Base-by-base conservation (phyloP, 2,329 filamentous ascomycete species). In the Elsinoe australis region DNA sequence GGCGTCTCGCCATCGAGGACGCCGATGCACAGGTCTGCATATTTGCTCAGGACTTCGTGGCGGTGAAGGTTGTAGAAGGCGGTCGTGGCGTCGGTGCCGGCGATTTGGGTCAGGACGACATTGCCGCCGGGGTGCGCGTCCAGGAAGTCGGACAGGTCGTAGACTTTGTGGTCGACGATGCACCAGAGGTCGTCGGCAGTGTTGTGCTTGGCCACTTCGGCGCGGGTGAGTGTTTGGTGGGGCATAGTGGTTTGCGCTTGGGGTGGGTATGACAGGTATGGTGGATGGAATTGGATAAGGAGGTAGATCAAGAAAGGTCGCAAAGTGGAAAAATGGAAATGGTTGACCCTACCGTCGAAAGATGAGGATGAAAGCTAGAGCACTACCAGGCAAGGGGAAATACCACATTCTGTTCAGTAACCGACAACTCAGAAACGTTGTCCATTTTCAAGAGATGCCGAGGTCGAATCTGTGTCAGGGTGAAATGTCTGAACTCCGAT, bases 1-100 rank as follows among this genome's bases (percentile, higher is more conserved):
- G 86, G 75, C 59, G 75, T 81, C 71, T 94, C 86, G 65, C 79
- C 83, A 55, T 79, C 71, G 61, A 94, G 65, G 10, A 79, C 85
- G 59, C 87, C 87, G 57, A 94, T 76, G 65, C 78, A 83, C 14
- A 94, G 75, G 58, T 78, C 73, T 38, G 74, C 69, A 72, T 94
- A 94, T 64, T 88, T 88, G 52, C 80, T 71, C 8, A 94, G 75
- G n/a, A 94, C 85, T 67, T 94, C 87, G 57, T 94, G 87, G 19
- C 87, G 75, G 69, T 95, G 88, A 47, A 95, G 80, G 71, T 94
- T 94, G 77, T 94, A 94, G 67, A 94, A 94, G 49, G 83, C 83
- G 28, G 75, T 70, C 1, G 87, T 94, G 44, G 87, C 86, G 61
- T 94, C 87, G 55, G 79, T 76, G 53, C 87, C 87, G 22, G 85